These are phyloP conservation scores for Arachnopeziza araneosa DNA, from an alignment of 2,329 filamentous ascomycete species.

Conservation along the genomic window DNA sequence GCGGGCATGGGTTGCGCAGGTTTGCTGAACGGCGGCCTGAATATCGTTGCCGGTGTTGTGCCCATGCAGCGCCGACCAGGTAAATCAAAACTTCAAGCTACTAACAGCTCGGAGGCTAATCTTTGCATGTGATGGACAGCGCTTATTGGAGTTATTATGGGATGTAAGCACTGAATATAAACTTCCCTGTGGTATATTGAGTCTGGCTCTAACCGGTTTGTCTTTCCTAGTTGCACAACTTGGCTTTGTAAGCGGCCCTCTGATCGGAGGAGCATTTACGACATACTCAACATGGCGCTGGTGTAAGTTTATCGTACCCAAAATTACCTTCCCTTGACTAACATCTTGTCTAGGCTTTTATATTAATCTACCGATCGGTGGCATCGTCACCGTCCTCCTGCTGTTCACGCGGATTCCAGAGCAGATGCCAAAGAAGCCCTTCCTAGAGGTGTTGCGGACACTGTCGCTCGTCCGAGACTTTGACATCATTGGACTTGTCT, in stretches of 20 bases:
- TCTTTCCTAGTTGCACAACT: background rate
- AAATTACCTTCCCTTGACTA: too few species aligned
- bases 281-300: conserved; percentile 33
- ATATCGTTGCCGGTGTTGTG: too few species aligned
- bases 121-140: too few species aligned
- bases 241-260: conserved; percentile 15
- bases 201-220: conserved; percentile 3
- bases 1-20: too few species aligned
- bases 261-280: conserved; percentile 29
- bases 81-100: too few species aligned
- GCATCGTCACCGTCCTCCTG: conserved; percentile 29
- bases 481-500: conserved; percentile 29
- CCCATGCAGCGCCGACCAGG: too few species aligned
- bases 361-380: conserved; percentile 31
- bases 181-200: too few species aligned
- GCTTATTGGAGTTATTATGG: too few species aligned
- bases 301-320: conserved; percentile 28
- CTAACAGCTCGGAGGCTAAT: too few species aligned
- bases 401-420: conserved; percentile 33
- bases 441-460: background rate
- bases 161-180: too few species aligned
- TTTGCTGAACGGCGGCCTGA: too few species aligned
- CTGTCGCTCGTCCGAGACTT: conserved; percentile 20
- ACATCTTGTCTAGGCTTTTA: background rate
- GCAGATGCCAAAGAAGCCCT: conserved; percentile 1